A percentile compares a stretch with the other conserved stretches of the same genome.
phyloP scores from a whole-genome alignment of 768 basidiomycete genomes.

The Lyophyllum shimeji region DNA sequence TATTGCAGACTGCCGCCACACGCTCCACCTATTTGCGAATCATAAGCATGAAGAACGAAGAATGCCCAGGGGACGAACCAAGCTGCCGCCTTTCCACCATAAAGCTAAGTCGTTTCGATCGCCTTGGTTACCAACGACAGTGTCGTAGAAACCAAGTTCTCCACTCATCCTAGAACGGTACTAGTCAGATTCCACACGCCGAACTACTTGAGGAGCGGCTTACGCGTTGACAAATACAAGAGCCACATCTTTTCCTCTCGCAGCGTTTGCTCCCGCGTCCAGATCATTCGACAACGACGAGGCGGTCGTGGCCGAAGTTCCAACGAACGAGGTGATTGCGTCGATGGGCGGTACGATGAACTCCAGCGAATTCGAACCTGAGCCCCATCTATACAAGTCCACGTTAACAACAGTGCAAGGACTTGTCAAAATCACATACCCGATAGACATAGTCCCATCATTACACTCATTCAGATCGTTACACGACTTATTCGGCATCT shows the following conservation, averaged over 20 bases:
- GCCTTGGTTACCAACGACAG: slow-evolving; percentile 62
- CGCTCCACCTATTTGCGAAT: slow-evolving; percentile 40
- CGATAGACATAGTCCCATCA: slow-evolving; percentile 61
- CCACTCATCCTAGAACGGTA: slow-evolving; percentile 40
- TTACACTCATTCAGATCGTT: slow-evolving; percentile 52
- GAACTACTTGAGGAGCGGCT: slow-evolving; percentile 15
- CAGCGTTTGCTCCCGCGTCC: slow-evolving; percentile 35
- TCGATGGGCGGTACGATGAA: slow-evolving; percentile 46
- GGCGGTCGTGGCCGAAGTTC: slow-evolving; percentile 38
- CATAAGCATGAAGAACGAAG: slow-evolving; percentile 3
- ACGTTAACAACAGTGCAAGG: not conserved
- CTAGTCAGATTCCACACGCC: not conserved
- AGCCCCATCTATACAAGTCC: slow-evolving; percentile 40
- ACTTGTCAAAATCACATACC: slow-evolving; percentile 33
- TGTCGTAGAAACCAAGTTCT: slow-evolving; percentile 53
- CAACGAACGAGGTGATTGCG: slow-evolving; percentile 41
- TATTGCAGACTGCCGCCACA: slow-evolving; percentile 67
- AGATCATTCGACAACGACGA: slow-evolving; percentile 45
- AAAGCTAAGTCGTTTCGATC: slow-evolving; percentile 59
- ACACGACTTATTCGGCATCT: slow-evolving; percentile 45
- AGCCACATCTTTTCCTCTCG: slow-evolving; percentile 50
- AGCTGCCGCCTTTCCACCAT: slow-evolving; percentile 54
- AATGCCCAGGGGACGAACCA: slow-evolving; percentile 26
- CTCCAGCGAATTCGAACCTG: slow-evolving; percentile 46
- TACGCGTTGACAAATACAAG: slow-evolving; percentile 62